Percentiles rank a stretch among this genome's conserved stretches.
phyloP scores from a whole-genome alignment of 306 rosid species.

The Casuarina equisetifolia region DNA sequence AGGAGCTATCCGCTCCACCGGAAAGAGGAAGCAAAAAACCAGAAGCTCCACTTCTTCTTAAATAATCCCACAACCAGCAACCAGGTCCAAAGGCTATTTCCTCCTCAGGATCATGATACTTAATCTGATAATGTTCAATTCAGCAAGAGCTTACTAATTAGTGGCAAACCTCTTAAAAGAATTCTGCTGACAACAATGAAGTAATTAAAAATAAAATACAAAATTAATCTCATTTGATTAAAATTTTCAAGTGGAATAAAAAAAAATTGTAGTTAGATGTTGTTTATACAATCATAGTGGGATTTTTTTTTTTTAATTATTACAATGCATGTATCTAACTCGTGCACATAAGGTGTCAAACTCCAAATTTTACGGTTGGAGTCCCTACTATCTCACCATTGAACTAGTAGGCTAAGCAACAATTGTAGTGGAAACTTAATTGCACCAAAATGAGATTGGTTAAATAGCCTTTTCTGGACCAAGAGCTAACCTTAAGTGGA shows the following conservation, averaged over 20 bases:
- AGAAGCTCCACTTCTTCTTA: slow-evolving; percentile 97
- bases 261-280: neutral
- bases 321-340: no score
- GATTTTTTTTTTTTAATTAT: no score
- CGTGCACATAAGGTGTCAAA: no score
- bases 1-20: slow-evolving; percentile 98
- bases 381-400: no score
- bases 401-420: no score
- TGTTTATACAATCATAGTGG: neutral
- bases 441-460: slow-evolving; percentile 21
- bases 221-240: neutral
- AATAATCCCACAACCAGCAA: slow-evolving; percentile 99
- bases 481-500: slow-evolving; percentile 70
- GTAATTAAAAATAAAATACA: neutral
- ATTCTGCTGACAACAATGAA: neutral
- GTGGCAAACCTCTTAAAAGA: neutral
- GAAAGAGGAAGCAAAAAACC: slow-evolving; percentile 98
- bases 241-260: neutral
- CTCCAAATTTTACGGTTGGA: no score
- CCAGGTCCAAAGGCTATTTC: slow-evolving; percentile 98
- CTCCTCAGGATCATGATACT: slow-evolving; percentile 86
- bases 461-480: slow-evolving; percentile 17
- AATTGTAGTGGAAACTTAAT: slow-evolving; percentile 2
- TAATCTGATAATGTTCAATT: slow-evolving; percentile 55
- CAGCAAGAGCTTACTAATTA: slow-evolving; percentile 1